Evolutionary conservation across 2,329 filamentous ascomycete species (phyloP).

Genomic region (Verticillium tricorpus): DNA sequence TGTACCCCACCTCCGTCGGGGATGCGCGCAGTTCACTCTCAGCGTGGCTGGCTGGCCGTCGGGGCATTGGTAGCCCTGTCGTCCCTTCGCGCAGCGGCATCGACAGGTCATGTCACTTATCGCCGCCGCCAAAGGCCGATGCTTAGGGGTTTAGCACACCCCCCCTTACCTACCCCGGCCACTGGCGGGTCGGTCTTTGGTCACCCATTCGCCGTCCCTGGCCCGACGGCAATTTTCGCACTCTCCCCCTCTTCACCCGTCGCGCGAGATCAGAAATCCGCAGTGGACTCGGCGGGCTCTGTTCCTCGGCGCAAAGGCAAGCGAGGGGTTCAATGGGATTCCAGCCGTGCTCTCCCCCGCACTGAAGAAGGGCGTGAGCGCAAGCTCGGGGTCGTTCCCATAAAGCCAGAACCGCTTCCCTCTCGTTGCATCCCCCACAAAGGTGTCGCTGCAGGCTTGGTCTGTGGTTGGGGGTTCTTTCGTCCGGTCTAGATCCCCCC

Average conservation of each 20-base stretch:
- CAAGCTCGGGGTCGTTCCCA: not conserved
- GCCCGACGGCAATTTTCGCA: not conserved
- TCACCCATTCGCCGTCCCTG: not conserved
- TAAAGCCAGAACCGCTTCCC: not conserved
- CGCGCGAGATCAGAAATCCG: not conserved
- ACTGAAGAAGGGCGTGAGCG: not conserved
- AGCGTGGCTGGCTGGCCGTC: not conserved
- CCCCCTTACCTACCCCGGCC: not conserved
- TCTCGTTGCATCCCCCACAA: not conserved
- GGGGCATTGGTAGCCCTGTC: not conserved
- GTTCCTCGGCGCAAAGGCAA: constrained; percentile 1
- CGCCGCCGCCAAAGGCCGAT: not conserved
- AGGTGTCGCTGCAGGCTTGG: not conserved
- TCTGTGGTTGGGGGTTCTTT: not conserved
- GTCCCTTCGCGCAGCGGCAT: not conserved
- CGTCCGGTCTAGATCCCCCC: not conserved
- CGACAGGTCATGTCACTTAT: not conserved
- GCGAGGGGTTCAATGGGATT: not conserved
- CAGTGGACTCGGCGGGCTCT: not conserved
- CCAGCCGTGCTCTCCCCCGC: not conserved
- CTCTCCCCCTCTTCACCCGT: not conserved
- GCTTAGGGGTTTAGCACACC: not conserved
- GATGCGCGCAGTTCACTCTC: not conserved
- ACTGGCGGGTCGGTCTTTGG: not conserved
- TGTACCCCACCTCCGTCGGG: too few species aligned